These are phyloP conservation scores for Silene latifolia DNA, from an alignment of 148 eudicot species.

Conservation along the genomic window DNA sequence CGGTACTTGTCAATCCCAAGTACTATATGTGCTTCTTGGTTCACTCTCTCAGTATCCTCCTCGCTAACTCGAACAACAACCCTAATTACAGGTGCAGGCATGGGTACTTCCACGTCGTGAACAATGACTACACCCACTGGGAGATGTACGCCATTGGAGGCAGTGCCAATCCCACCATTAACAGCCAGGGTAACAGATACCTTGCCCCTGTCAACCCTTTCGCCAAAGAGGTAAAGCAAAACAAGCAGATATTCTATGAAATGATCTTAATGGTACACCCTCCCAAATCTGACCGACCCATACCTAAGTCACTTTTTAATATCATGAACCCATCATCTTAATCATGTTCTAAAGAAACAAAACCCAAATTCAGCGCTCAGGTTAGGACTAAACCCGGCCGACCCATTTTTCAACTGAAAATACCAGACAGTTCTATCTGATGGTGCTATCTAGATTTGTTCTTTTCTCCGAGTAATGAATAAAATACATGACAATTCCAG, in stretches of 20 bases:
- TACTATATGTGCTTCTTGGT: background rate
- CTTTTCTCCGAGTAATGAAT: background rate
- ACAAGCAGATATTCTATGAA: background rate
- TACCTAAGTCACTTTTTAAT: background rate
- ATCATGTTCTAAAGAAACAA: background rate
- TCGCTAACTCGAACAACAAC: background rate
- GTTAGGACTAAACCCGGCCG: background rate
- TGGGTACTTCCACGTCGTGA: slow-evolving; percentile 91
- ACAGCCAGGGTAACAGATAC: slow-evolving; percentile 95
- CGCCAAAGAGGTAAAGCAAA: slow-evolving; percentile 72
- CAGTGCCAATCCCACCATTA: slow-evolving; percentile 85
- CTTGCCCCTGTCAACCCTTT: slow-evolving; percentile 67
- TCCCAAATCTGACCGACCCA: background rate
- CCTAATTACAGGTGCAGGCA: slow-evolving; percentile 69
- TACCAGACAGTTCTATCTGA: background rate
- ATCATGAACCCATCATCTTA: too few species aligned
- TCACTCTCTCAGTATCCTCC: background rate
- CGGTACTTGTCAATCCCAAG: slow-evolving; percentile 37
- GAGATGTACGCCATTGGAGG: slow-evolving; percentile 98
- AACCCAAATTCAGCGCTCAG: background rate
- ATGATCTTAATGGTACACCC: background rate
- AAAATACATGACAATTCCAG: slow-evolving; percentile 26
- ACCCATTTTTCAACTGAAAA: background rate
- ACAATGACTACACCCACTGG: slow-evolving; percentile 96
- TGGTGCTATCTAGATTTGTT: background rate